phyloP scores from a whole-genome alignment of 805 yeast species.

The Priceomyces melissophilus region DNA sequence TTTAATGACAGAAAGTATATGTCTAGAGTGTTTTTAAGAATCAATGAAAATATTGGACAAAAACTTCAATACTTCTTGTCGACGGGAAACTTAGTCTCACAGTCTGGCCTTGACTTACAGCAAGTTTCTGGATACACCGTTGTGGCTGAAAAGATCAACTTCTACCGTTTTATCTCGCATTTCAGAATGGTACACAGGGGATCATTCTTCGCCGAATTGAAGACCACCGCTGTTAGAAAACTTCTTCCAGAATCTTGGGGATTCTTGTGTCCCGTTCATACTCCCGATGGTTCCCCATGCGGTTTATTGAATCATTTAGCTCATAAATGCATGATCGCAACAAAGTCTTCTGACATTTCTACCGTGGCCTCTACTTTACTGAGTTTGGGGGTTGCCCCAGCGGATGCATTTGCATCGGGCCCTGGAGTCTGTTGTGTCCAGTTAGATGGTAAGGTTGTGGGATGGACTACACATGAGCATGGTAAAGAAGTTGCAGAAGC shows the following conservation, averaged over 20 bases:
- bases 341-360: constrained; percentile 70
- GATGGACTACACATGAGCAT: constrained; percentile 90
- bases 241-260: constrained; percentile 98
- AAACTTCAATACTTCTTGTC: constrained; percentile 92
- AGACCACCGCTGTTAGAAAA: constrained; percentile 96
- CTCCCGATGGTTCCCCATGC: constrained; percentile 99
- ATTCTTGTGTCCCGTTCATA: constrained; percentile 96
- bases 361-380: constrained; percentile 63
- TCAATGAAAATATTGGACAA: constrained; percentile 91
- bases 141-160: constrained; percentile 97
- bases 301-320: constrained; percentile 96
- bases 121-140: constrained; percentile 98
- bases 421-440: constrained; percentile 88
- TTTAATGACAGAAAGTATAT: constrained; percentile 83
- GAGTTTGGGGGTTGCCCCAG: constrained; percentile 76
- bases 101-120: constrained; percentile 95
- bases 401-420: constrained; percentile 81
- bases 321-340: constrained; percentile 88
- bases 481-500: constrained; percentile 87
- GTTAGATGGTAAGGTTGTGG: constrained; percentile 86
- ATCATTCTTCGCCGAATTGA: constrained; percentile 96
- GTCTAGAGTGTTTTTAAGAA: constrained; percentile 69
- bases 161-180: constrained; percentile 95
- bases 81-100: constrained; percentile 95
- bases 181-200: constrained; percentile 99